Base-by-base conservation (phyloP, 2,329 filamentous ascomycete genomes). In the Cladosporium velox region DNA sequence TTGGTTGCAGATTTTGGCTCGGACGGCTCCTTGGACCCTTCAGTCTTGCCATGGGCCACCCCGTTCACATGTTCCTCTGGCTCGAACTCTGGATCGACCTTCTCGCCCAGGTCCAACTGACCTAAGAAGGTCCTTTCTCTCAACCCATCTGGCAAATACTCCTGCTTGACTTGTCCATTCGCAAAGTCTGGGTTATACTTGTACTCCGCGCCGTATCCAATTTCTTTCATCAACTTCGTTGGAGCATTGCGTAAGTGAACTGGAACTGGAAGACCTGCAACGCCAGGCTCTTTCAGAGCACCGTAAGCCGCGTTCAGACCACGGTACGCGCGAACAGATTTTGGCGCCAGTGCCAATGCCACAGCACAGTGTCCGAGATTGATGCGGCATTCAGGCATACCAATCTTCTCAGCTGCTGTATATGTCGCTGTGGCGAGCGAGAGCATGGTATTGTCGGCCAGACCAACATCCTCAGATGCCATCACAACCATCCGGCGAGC, bases 151-250 rank as follows among this genome's bases (percentile, higher is more conserved):
- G 95, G 95, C n/a, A 99, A 78, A 78, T 98, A 99, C 28, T 93
- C 90, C 80, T 99, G 95, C 69, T 83, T 85, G 0, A 98, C 94
- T 71, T 82, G 87, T 0, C 95, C 95, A 67, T 93, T 88, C 60
- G 86, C 80, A 74, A 94, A 99, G 71, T 96, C 91, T 0, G 95
- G 95, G 71, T 96, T 96, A 75, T 99, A 98, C 78, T 98, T 98
- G 79, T 99, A 99, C 76, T 93, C 91, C 59, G 88, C 89, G 0
- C 93, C 93, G 74, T 93, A 96, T 0, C 92, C 94, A 70, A 98
- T 81, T 71, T 97, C 94, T 73, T 93, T 91, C 94, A 99, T 96
- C 70, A 98, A 77, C 70, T 89, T 86, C 1, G 95, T 98, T 0
- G 95, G 94, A 10, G 95, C 95, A 77, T 98, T 98, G 66, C 95